These are phyloP conservation scores for Cryptococcus sp. DNA, from an alignment of 1,284 basidiomycete species.

Conservation along the genomic window DNA sequence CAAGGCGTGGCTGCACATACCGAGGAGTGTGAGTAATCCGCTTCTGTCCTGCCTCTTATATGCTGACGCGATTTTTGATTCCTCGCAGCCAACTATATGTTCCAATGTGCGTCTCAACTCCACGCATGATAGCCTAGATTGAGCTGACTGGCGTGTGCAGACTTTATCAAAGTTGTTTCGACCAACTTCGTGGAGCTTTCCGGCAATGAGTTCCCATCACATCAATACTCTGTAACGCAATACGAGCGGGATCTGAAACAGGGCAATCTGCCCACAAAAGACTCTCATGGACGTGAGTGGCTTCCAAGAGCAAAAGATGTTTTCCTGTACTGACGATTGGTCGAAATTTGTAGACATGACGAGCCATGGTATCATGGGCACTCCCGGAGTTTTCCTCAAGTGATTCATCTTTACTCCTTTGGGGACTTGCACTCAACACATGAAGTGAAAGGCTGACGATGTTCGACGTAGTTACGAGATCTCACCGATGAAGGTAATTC, in stretches of 20 bases:
- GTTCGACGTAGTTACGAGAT: conserved; percentile 70
- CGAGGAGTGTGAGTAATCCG: conserved; percentile 57
- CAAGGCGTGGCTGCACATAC: conserved; percentile 67
- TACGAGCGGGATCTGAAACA: conserved; percentile 85
- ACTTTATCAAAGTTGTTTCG: conserved; percentile 96
- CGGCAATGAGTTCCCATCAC: conserved; percentile 59
- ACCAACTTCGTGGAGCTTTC: conserved; percentile 84
- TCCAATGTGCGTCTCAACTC: conserved; percentile 59
- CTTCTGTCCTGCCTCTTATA: neutral
- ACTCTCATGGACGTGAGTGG: conserved; percentile 61
- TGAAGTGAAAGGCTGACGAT: too few species aligned
- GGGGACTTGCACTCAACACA: neutral
- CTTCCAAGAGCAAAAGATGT: too few species aligned
- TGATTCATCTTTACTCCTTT: conserved; percentile 16
- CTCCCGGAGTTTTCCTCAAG: conserved; percentile 89
- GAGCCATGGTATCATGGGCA: conserved; percentile 75
- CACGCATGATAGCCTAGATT: neutral
- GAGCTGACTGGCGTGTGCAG: conserved; percentile 27
- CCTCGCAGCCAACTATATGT: conserved; percentile 75
- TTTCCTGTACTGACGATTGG: neutral
- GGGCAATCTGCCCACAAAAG: conserved; percentile 59
- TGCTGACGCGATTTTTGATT: neutral
- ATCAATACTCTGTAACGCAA: conserved; percentile 90
- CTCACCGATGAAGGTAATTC: conserved; percentile 90
- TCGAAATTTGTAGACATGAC: conserved; percentile 54